These are phyloP conservation scores for Salicornia ramosissima DNA, from an alignment of 148 eudicot genomes.

Conservation along the genomic window DNA sequence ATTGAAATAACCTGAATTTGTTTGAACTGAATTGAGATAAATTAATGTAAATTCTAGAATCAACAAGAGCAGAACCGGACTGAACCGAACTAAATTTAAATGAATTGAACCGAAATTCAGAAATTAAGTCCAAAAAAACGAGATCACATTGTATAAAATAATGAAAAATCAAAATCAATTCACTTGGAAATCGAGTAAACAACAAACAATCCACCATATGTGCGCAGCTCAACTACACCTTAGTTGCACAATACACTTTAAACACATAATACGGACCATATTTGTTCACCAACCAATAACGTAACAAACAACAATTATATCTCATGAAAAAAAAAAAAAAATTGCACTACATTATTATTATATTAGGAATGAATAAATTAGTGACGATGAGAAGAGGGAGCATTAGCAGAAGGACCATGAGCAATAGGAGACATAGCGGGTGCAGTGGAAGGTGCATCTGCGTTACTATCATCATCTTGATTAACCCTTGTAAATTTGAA, in stretches of 20 bases:
- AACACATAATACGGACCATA: not conserved
- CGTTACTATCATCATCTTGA: constrained; percentile 10
- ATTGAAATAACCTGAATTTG: too few relatives aligned
- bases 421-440: constrained; percentile 28
- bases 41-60: too few relatives aligned
- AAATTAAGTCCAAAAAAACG: too few relatives aligned
- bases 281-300: constrained; percentile 26
- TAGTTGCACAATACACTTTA: not conserved
- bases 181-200: not conserved
- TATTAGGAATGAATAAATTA: not conserved
- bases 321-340: not conserved
- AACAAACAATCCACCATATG: not conserved
- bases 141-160: too few relatives aligned
- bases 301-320: constrained; percentile 18
- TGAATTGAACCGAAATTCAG: too few relatives aligned
- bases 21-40: too few relatives aligned
- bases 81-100: too few relatives aligned
- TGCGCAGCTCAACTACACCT: not conserved
- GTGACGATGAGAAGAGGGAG: constrained; percentile 3
- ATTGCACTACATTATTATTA: not conserved
- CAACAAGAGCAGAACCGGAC: too few relatives aligned
- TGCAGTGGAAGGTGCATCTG: constrained; percentile 38
- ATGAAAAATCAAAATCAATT: not conserved
- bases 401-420: constrained; percentile 8
- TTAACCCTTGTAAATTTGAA: constrained; percentile 39